A percentile compares a stretch with the other conserved stretches of the same genome.
These are phyloP conservation scores for Meripilus lineatus DNA, from an alignment of 1,284 basidiomycete genomes.

Conservation along the genomic window DNA sequence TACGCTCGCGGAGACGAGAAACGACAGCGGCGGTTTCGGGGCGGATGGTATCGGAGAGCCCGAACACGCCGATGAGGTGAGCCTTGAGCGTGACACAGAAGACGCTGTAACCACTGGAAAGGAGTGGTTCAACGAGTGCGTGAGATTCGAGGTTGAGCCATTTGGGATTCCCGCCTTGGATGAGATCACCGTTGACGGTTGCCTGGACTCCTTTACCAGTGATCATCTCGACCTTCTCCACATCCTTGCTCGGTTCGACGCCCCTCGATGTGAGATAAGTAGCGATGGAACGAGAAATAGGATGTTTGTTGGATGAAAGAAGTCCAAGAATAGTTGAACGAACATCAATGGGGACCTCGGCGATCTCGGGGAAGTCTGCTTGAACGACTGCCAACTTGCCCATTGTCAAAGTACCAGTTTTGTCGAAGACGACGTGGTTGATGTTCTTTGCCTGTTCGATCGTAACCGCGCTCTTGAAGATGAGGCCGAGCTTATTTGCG, in stretches of 20 bases:
- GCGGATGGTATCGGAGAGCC: conserved; percentile 45
- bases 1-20: conserved; percentile 29
- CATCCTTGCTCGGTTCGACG: background rate
- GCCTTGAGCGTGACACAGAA: too few species aligned
- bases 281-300: conserved; percentile 30
- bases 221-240: conserved; percentile 26
- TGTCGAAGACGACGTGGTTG: conserved; percentile 38
- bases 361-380: too few species aligned
- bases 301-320: conserved; percentile 26
- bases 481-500: conserved; percentile 26
- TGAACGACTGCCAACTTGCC: conserved; percentile 30
- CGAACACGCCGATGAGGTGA: conserved; percentile 39
- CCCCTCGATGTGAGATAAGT: conserved; percentile 16
- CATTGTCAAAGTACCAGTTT: conserved; percentile 41
- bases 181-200: conserved; percentile 16
- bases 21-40: conserved; percentile 39
- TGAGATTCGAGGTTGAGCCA: conserved; percentile 26
- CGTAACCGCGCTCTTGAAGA: conserved; percentile 32
- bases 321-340: too few species aligned
- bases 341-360: conserved; percentile 19
- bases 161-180: conserved; percentile 33
- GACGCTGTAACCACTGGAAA: conserved; percentile 27
- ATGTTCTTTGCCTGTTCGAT: conserved; percentile 28
- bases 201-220: conserved; percentile 35
- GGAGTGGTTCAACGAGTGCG: conserved; percentile 17